A percentile compares a stretch with the other conserved stretches of the same genome.
These are phyloP conservation scores for Pseudoperonospora humuli DNA, from an alignment of 352 stramenopile species.

Conservation along the genomic window DNA sequence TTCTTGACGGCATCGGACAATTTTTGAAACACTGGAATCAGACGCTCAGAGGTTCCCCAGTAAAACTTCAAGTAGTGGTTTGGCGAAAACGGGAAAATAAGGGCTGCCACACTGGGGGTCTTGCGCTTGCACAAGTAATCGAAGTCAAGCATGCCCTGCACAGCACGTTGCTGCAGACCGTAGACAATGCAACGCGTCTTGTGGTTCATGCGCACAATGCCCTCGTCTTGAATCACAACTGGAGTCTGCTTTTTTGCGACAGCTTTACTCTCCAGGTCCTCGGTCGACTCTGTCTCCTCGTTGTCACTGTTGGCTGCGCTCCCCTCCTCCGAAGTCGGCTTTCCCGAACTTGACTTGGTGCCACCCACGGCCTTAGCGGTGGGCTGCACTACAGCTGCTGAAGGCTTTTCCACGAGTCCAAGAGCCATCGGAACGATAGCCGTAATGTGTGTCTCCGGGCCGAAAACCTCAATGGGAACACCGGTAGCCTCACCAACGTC, in stretches of 20 bases:
- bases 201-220: constrained; percentile 79
- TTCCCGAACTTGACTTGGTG: constrained; percentile 16
- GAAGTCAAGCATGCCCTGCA: constrained; percentile 97
- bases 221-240: constrained; percentile 70
- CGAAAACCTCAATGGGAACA: constrained; percentile 92
- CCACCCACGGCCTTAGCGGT: constrained; percentile 16
- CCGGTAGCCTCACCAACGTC: constrained; percentile 83
- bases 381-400: constrained; percentile 12
- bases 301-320: constrained; percentile 32
- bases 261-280: constrained; percentile 30
- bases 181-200: constrained; percentile 93
- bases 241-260: constrained; percentile 20
- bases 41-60: constrained; percentile 92
- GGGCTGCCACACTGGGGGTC: constrained; percentile 89
- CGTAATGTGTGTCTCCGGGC: constrained; percentile 94
- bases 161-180: constrained; percentile 89
- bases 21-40: constrained; percentile 90
- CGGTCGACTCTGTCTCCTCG: constrained; percentile 18
- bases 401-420: constrained; percentile 71
- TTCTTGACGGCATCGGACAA: constrained; percentile 89
- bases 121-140: constrained; percentile 96
- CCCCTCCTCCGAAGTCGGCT: constrained; percentile 19
- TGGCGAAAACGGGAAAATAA: constrained; percentile 93
- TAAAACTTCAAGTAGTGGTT: constrained; percentile 98
- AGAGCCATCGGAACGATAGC: constrained; percentile 91